Evolutionary conservation across 2,329 filamentous ascomycete genomes (phyloP), one percentile per base, ranked within the genome.

Genomic region (Microcera coccophila): DNA sequence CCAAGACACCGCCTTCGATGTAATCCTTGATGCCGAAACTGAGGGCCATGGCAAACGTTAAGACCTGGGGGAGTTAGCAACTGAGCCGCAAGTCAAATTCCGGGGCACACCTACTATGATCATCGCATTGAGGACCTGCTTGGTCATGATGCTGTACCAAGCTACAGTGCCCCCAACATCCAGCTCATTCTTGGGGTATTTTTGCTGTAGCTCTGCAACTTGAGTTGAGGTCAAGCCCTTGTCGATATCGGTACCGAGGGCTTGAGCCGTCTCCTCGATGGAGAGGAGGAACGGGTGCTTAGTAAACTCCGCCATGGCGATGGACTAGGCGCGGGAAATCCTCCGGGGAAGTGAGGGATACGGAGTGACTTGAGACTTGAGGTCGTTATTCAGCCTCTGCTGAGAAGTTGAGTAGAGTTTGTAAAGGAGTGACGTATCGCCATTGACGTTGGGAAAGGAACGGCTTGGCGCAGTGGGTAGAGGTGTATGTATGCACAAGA

Each of bases 111-210:
- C 52, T 66, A 80, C 79, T 56, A 89, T 65, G 43, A 85, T 85
- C 85, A 89, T 88, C 44, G 85, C 85, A 71, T 90, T 90, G 60
- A 82, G 78, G 17, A 88, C 64, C 62, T 90, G 85, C 55, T 84
- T 82, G 44, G 85, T 68, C 36, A 90, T 68, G 32, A 90, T 87
- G 55, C 83, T 90, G 56, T 82, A 72, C 84, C 82, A 75, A 59
- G 76, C 78, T 36, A 90, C 81, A 20, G 78, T 78, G 20, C 76
- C 80, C 16, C 75, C 82, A 16, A 87, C 78, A 34, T 87, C 79
- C 16, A 90, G 72, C 59, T 87, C 82, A 67, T 90, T 90, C 15
- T 65, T 70, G 38, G 84, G 83, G 59, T 84, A 81, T 45, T 76
- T 71, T 17, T 74, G 64, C 42, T 81, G 74, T 18, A 84, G 70